phyloP scores from a whole-genome alignment of 345 rosid species.

The Eucalyptus guilfoylei region DNA sequence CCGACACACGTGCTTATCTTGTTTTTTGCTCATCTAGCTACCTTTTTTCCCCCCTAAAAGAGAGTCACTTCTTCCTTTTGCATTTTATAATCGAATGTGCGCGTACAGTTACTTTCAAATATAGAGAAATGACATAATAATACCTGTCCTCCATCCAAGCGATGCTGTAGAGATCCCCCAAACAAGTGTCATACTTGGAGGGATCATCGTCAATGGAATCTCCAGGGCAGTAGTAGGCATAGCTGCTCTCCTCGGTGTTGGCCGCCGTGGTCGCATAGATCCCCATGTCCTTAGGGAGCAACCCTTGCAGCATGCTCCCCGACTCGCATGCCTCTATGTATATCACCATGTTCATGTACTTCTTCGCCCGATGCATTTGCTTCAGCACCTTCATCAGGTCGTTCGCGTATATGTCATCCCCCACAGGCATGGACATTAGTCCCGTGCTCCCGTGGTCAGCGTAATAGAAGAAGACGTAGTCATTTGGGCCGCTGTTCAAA shows the following conservation, averaged over 20 bases:
- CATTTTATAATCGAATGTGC: neutral
- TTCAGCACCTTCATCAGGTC: constrained; percentile 35
- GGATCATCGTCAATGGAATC: neutral
- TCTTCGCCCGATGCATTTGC: constrained; percentile 17
- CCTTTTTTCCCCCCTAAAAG: neutral
- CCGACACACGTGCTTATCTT: neutral
- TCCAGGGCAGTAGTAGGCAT: constrained; percentile 26
- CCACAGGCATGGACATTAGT: constrained; percentile 20
- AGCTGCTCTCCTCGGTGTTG: constrained; percentile 38
- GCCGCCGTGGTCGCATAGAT: constrained; percentile 52
- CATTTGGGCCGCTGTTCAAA: constrained; percentile 37
- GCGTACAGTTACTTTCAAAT: neutral
- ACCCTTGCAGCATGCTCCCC: constrained; percentile 56
- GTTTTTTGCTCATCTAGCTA: neutral
- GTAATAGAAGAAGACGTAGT: constrained; percentile 41
- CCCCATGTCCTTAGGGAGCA: constrained; percentile 18
- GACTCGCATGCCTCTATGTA: constrained; percentile 63
- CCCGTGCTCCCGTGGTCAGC: constrained; percentile 54
- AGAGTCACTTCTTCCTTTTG: too few species aligned
- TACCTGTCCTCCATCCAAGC: constrained; percentile 86
- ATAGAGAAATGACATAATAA: neutral
- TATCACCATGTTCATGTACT: constrained; percentile 44
- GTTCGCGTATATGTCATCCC: constrained; percentile 4
- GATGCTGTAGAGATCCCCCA: constrained; percentile 65
- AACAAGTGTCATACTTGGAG: constrained; percentile 20